Percentiles rank a stretch among this genome's conserved stretches.
phyloP scores from a whole-genome alignment of 1,284 basidiomycete species.

The Ustilago esculenta region DNA sequence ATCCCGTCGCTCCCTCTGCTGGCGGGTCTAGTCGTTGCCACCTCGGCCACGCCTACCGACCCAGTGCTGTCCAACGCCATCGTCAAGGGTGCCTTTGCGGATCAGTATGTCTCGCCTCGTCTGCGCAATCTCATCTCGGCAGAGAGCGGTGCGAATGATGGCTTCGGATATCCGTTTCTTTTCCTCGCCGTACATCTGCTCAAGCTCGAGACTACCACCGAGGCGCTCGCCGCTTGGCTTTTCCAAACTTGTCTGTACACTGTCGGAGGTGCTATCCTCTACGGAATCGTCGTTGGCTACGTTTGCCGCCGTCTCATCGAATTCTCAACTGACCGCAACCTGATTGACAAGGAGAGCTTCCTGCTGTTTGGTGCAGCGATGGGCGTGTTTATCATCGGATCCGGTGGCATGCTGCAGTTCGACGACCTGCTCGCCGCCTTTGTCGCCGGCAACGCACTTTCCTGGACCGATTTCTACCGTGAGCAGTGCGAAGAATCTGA shows the following conservation, averaged over 20 bases:
- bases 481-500: constrained; percentile 61
- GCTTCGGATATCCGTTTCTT: constrained; percentile 56
- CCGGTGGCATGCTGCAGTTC: constrained; percentile 47
- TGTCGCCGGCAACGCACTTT: constrained; percentile 55
- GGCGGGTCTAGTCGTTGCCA: constrained; percentile 48
- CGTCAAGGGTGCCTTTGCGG: constrained; percentile 60
- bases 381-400: constrained; percentile 55
- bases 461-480: constrained; percentile 62
- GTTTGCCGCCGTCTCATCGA: constrained; percentile 44
- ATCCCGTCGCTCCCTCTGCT: constrained; percentile 51
- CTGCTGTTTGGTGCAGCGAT: constrained; percentile 54
- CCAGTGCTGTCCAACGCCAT: constrained; percentile 58
- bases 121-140: constrained; percentile 59
- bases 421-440: constrained; percentile 61
- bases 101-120: constrained; percentile 57
- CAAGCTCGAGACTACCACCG: constrained; percentile 29
- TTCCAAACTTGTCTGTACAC: constrained; percentile 49
- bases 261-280: constrained; percentile 39
- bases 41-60: constrained; percentile 56
- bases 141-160: constrained; percentile 61
- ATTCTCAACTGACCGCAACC: constrained; percentile 48
- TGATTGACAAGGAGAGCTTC: constrained; percentile 61
- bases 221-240: constrained; percentile 48
- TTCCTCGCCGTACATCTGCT: constrained; percentile 55
- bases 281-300: constrained; percentile 53